Evolutionary conservation across 2,329 filamentous ascomycete genomes (phyloP).

Genomic region (Seiridium unicorne): DNA sequence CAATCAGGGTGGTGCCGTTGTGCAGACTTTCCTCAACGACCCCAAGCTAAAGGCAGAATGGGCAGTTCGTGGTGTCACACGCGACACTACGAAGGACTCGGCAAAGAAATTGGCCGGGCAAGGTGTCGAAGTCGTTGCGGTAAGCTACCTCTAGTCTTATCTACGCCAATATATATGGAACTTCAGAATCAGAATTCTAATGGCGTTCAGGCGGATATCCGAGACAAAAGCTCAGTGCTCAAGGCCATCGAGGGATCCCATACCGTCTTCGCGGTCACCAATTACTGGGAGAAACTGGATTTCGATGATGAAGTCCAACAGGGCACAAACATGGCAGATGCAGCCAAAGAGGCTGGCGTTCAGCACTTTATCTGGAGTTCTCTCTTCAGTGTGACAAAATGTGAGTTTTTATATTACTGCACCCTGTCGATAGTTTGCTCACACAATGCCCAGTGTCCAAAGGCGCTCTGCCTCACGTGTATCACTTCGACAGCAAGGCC

Average conservation of each 20-base stretch:
- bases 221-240: conserved; percentile 41
- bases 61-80: conserved; percentile 54
- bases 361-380: conserved; percentile 44
- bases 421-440: background rate
- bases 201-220: conserved; percentile 41
- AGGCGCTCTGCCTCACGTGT: conserved; percentile 37
- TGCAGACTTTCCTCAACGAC: conserved; percentile 35
- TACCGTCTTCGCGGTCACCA: conserved; percentile 51
- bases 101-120: conserved; percentile 40
- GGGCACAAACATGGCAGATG: conserved; percentile 46
- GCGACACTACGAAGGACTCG: conserved; percentile 40
- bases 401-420: conserved; percentile 21
- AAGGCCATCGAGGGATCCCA: conserved; percentile 42
- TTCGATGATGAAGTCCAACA: conserved; percentile 39
- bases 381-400: conserved; percentile 36
- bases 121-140: conserved; percentile 49
- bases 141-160: conserved; percentile 17
- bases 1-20: conserved; percentile 58
- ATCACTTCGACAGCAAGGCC: conserved; percentile 27
- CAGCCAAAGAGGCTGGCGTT: conserved; percentile 40
- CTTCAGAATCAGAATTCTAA: too few species aligned
- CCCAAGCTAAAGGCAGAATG: conserved; percentile 43
- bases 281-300: conserved; percentile 45
- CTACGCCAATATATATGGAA: too few species aligned
- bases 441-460: conserved; percentile 30